Conservation (phyloP, 805 yeast species). For the Yarrowia deformans region DNA sequence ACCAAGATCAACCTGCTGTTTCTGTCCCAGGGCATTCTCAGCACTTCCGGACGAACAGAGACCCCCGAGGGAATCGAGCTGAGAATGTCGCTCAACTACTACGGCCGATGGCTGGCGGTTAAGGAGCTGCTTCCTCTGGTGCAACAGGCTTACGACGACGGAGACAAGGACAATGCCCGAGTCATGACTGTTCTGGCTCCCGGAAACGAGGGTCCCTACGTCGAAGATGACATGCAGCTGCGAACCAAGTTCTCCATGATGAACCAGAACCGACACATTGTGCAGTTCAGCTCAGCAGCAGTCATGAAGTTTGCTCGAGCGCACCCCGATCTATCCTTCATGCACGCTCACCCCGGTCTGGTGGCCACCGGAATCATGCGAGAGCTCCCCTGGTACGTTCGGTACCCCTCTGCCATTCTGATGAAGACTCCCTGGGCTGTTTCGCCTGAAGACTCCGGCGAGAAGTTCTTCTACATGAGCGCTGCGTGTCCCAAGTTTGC, state of each 20-base stretch:
- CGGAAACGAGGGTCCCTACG: conserved; percentile 43
- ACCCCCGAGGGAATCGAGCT: conserved; percentile 47
- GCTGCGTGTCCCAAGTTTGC: conserved; percentile 42
- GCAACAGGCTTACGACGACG: conserved; percentile 42
- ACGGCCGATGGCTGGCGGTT: conserved; percentile 46
- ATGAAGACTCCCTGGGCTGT: conserved; percentile 39
- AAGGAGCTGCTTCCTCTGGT: conserved; percentile 45
- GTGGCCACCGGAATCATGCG: conserved; percentile 44
- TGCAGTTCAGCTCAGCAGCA: conserved; percentile 44
- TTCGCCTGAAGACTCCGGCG: conserved; percentile 43
- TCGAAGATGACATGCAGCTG: conserved; percentile 46
- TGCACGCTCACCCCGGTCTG: conserved; percentile 47
- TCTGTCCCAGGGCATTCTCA: conserved; percentile 42
- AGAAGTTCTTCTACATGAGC: conserved; percentile 44
- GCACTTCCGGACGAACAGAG: conserved; percentile 51
- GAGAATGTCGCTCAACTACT: conserved; percentile 47
- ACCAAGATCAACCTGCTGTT: conserved; percentile 44
- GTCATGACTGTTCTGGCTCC: conserved; percentile 47
- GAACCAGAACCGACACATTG: conserved; percentile 41
- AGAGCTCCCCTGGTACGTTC: conserved; percentile 44
- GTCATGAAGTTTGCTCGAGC: conserved; percentile 41
- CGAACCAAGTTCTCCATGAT: conserved; percentile 43
- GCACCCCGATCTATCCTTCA: conserved; percentile 45
- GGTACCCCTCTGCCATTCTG: conserved; percentile 36
- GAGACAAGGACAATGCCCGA: conserved; percentile 44